Base-by-base conservation (phyloP, 805 yeast genomes). In the Cephaloascus albidus region DNA sequence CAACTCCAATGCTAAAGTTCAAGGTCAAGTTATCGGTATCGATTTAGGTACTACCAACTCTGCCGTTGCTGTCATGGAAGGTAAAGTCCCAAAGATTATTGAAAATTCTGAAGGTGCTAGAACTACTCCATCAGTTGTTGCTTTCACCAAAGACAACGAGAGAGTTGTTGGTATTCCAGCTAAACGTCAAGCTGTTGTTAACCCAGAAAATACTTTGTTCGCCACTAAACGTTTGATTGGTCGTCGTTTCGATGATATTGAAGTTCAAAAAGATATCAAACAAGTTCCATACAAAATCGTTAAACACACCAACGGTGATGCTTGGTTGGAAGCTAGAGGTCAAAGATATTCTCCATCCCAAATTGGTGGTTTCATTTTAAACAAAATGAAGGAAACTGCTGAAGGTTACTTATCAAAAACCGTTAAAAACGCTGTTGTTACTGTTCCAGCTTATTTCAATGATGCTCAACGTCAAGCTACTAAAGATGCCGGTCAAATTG, bases 381-480 rank as follows among this genome's bases (percentile, higher is more conserved):
- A 85, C 79, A 89, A 88, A 77, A 89, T 88, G 96, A 89, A 88
- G 80, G 96, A 89, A 74, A 89, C 96, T 50, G 96, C 97, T 49
- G 96, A 87, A 68, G 81, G 85, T 47, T 82, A 84, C 73, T 72
- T 87, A 53, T 93, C 94, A 67, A 87, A 86, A 76, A 57, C 81
- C 35, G 90, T 81, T 52, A 79, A 77, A 72, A 84, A 86, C 63
- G 96, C 97, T 44, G 94, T 84, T 49, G 94, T 84, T 50, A 84
- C 94, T 38, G 89, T 87, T 50, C 94, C 94, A 46, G 94, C 94
- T 45, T 84, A 84, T 69, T 84, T 84, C 73, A 84, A 84, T 68
- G 94, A 84, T 63, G 85, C 94, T 48, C 94, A 84, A 71, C 79
- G 94, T 68, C 94, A 85, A 69, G 94, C 94, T 51, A 84, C 94